phyloP scores from a whole-genome alignment of 2,329 filamentous ascomycete genomes.

The Phialophora expanda region DNA sequence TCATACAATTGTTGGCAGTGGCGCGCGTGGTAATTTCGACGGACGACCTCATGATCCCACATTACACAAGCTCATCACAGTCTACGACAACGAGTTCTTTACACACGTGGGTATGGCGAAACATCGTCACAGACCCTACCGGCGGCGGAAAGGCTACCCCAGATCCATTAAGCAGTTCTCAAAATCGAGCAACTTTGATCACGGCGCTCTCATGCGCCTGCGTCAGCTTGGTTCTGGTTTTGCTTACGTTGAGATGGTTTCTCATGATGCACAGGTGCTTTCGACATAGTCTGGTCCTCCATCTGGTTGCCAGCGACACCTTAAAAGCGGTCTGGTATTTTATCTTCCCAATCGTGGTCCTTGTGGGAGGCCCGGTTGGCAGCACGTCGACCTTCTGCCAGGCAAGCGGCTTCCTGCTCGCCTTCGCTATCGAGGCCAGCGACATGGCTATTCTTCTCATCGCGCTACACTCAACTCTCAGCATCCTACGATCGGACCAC shows the following conservation, averaged over 20 bases:
- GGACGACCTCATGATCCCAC: not conserved
- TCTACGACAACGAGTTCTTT: slow-evolving; percentile 2
- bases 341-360: slow-evolving; percentile 65
- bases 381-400: slow-evolving; percentile 67
- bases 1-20: not conserved
- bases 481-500: slow-evolving; percentile 66
- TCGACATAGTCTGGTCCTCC: slow-evolving; percentile 75
- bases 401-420: slow-evolving; percentile 69
- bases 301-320: slow-evolving; percentile 74
- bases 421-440: slow-evolving; percentile 67
- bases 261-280: slow-evolving; percentile 74
- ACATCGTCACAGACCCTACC: not conserved
- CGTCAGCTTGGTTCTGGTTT: slow-evolving; percentile 62
- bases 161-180: slow-evolving; percentile 16
- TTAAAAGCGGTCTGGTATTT: slow-evolving; percentile 73
- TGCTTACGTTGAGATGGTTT: slow-evolving; percentile 72
- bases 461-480: slow-evolving; percentile 72
- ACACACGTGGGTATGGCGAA: slow-evolving; percentile 6
- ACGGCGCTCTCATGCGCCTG: slow-evolving; percentile 53
- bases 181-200: slow-evolving; percentile 47
- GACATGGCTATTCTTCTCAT: slow-evolving; percentile 76
- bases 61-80: not conserved
- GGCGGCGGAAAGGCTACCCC: not conserved
- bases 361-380: slow-evolving; percentile 58
- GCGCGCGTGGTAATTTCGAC: not conserved